Evolutionary conservation across 2,329 filamentous ascomycete species (phyloP), one percentile per base, ranked within the genome.

Genomic region (Botrytis galanthina): DNA sequence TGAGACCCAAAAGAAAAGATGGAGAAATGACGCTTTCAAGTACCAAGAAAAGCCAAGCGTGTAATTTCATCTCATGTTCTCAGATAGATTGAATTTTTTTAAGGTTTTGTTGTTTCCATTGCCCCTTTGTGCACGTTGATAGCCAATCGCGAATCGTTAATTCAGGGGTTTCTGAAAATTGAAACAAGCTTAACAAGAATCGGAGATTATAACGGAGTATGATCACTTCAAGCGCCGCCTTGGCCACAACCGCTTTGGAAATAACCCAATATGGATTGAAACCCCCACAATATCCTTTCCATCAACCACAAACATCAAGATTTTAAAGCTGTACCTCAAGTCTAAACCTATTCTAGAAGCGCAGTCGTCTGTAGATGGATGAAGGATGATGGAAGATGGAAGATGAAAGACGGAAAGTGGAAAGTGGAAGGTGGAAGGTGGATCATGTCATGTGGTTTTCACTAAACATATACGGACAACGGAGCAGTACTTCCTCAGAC

Each of bases 1-100:
- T 39, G 59, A n/a, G n/a, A n/a, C 26, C 26, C 5, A 16, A 44
- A n/a, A 39, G n/a, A 35, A 64, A 26, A 39, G 61, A 66, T 26
- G 46, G 61, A 37, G 61, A 63, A 57, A 51, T 71, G 59, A n/a
- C 29, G 32, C 26, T 46, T 51, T 42, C 61, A n/a, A 22, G 54
- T 35, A 44, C 60, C 70, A 72, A 57, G 70, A 54, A 57, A 48
- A 22, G 7, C 44, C 20, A 67, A 29, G 60, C 46, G 61, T 29
- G 46, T n/a, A 35, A 26, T 51, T 62, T 51, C 57, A 39, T 39
- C 32, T 62, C 51, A 48, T 66, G 35, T 51, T n/a, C 48, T 60
- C 67, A 57, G 61, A 69, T 69, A 69, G 46, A 48, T 69, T 37
- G 46, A 29, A 14, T 62, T 20, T 48, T 48, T 37, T 61, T 12